Percentiles rank a stretch among this genome's conserved stretches.
Evolutionary conservation across 2,329 filamentous ascomycete genomes (phyloP).

Genomic region (Plenodomus lindquistii): DNA sequence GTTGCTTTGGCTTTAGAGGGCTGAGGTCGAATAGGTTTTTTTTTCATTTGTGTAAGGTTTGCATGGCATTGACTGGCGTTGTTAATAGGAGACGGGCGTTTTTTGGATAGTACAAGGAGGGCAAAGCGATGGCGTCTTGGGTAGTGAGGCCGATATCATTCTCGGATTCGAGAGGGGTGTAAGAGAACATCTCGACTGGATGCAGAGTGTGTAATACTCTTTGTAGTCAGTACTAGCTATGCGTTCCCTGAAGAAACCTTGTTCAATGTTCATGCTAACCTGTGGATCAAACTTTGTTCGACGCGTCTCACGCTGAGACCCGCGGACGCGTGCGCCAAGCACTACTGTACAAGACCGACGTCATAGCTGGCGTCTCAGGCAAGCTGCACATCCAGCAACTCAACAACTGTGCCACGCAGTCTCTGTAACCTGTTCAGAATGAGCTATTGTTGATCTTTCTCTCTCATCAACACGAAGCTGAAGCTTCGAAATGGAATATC

Average conservation of each 20-base stretch:
- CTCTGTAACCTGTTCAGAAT: not conserved
- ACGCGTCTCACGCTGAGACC: not conserved
- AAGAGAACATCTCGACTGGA: not conserved
- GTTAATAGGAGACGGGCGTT: too few species aligned
- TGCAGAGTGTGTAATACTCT: not conserved
- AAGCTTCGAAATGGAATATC: not conserved
- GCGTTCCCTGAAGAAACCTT: not conserved
- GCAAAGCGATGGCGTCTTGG: not conserved
- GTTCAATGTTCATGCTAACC: too few species aligned
- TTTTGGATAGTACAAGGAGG: slow-evolving; percentile 1
- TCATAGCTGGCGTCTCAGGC: not conserved
- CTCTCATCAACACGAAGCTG: not conserved
- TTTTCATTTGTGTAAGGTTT: slow-evolving; percentile 1
- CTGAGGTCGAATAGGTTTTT: not conserved
- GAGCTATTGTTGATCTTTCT: slow-evolving; percentile 3
- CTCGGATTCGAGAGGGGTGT: not conserved
- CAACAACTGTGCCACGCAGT: not conserved
- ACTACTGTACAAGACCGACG: too few species aligned
- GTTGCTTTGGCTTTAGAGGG: slow-evolving; percentile 68
- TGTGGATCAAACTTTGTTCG: not conserved
- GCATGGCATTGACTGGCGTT: slow-evolving; percentile 2
- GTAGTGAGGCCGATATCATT: not conserved
- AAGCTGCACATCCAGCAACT: not conserved
- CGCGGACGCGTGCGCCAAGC: not conserved
- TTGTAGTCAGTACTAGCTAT: not conserved